Base-by-base conservation (phyloP, 1,284 basidiomycete species). In the Puccinia novopanici region DNA sequence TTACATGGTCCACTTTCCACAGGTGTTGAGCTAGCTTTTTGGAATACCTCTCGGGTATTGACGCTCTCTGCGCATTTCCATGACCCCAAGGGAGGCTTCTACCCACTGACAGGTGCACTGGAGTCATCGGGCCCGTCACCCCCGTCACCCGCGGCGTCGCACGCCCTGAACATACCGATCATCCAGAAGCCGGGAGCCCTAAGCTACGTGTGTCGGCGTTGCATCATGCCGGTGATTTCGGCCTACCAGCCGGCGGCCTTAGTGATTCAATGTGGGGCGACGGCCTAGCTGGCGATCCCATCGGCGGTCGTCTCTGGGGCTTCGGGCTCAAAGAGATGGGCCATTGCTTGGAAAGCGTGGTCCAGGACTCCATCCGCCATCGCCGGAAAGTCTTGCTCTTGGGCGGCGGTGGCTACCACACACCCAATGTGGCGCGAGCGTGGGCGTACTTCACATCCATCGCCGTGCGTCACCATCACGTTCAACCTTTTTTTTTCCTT, bases 241-340 rank as follows among this genome's bases (percentile, higher is more conserved):
- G 88, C 89, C 0, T 95, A 92, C 85, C 83, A 87, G 0, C 94
- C 95, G 0, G 91, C 95, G 82, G 92, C 90, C 83, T 86, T 94
- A 3, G 89, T 96, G 0, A 84, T 97, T 0, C 94, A 97, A 84
- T 93, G 93, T 81, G 95, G 95, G 1, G 89, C 90, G 95, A 98
- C 82, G 93, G 91, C 0, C 88, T 98, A 0, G 91, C 93, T 0
- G 92, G 91, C 0, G 95, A 97, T 85, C 91, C 92, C 0, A 90
- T 90, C 84, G 89, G 89, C 0, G 90, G 89, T 0, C 83, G 83
- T 79, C 86, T 85, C 55, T 93, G 92, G 86, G 95, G 94, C 83
- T 92, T 93, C 90, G 88, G 89, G 0, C 85, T 93, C 0, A 88
- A 88, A 15, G 89, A 87, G 5, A 81, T 2, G 87, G 88, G 59